phyloP scores from a whole-genome alignment of 495 filamentous ascomycete species.

The Tuber umbilicatum region DNA sequence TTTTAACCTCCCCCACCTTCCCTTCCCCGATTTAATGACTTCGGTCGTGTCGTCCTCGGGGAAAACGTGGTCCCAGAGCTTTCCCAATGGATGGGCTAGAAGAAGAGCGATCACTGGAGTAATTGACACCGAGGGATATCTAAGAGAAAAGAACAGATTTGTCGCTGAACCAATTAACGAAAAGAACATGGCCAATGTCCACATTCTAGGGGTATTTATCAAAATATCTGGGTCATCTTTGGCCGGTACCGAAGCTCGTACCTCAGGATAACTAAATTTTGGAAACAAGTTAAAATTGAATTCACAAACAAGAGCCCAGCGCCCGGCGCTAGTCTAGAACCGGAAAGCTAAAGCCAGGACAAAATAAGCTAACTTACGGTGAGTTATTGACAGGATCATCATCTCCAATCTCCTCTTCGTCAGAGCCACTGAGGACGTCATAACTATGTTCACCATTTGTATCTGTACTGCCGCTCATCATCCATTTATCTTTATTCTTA shows the following conservation, averaged over 20 bases:
- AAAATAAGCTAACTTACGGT: constrained; percentile 42
- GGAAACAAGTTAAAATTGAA: constrained; percentile 2
- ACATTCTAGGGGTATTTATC: constrained; percentile 84
- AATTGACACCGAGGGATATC: constrained; percentile 81
- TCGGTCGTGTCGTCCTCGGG: constrained; percentile 15
- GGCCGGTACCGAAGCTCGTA: constrained; percentile 68
- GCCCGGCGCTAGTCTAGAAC: not conserved
- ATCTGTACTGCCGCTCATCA: not conserved
- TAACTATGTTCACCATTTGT: not conserved
- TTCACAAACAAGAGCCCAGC: not conserved
- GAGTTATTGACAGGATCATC: constrained; percentile 58
- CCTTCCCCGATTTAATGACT: constrained; percentile 17
- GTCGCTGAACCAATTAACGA: constrained; percentile 72
- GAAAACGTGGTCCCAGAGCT: constrained; percentile 65
- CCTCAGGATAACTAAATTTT: constrained; percentile 54
- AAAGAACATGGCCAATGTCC: constrained; percentile 69
- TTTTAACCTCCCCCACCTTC: constrained; percentile 48
- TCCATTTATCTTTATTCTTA: not conserved
- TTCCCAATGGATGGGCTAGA: constrained; percentile 71
- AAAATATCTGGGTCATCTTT: constrained; percentile 66
- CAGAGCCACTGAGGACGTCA: not conserved
- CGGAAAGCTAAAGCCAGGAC: not conserved
- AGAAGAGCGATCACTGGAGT: constrained; percentile 77
- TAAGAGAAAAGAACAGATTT: constrained; percentile 74
- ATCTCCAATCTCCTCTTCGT: constrained; percentile 37